Base-by-base conservation (phyloP, 176 grass and related monocot species). In the Oropetium thomaeum region DNA sequence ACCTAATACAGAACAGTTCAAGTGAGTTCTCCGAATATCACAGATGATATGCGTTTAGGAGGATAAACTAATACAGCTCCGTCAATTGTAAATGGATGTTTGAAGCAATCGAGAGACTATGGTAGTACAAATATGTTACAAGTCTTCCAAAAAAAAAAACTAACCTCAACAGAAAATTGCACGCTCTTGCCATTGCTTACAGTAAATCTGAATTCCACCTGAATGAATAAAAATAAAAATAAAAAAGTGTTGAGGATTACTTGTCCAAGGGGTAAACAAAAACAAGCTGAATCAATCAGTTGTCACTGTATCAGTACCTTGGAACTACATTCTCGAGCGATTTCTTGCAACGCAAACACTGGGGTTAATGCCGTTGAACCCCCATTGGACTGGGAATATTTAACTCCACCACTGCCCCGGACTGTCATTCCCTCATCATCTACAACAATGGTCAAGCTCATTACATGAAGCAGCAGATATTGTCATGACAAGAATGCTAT, bases 171-270 rank as follows among this genome's bases (percentile, higher is more conserved):
- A 76, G 84, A 92, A 86, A 92, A 92, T 39, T 84, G 91, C 51
- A 92, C 79, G 40, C 43, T 89, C 71, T 86, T 95, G 13, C 44
- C 73, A 78, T 58, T 79, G 75, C 79, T 84, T 59, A 86, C 77
- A 62, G 82, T 86, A 69, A 79, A 88, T 81, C 76, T 87, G 74
- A 99, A 99, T 58, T 99, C 91, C 63, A 98, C 81, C 95, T 98
- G 79, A 71, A 83, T 20, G 41, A 62, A 3, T n/a, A n/a, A n/a
- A n/a, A n/a, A n/a, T n/a, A n/a, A n/a, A n/a, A n/a, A n/a, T n/a
- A n/a, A 17, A 9, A 75, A 89, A 52, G 41, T 31, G 30, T 33
- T 33, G 52, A 40, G 30, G 40, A 72, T 86, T 49, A 70, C 14
- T 45, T 34, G 27, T 73, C 14, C 14, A 53, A 67, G 15, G 73